Conservation (phyloP, 202 grass and related monocot genomes). For the Setaria viridis region DNA sequence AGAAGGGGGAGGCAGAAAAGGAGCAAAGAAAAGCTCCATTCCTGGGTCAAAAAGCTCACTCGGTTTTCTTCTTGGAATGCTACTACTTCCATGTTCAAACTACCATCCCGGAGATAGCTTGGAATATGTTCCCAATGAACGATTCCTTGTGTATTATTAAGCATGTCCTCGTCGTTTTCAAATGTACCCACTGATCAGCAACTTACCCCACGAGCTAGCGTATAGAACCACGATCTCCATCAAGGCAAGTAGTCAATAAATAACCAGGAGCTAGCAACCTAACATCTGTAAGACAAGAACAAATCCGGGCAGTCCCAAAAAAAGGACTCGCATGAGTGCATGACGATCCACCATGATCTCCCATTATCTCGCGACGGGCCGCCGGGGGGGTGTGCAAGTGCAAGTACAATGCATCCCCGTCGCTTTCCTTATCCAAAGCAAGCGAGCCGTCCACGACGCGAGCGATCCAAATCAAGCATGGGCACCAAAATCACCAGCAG, state of each 20-base stretch:
- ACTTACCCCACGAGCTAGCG: not conserved
- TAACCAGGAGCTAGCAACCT: too few relatives aligned
- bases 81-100: not conserved
- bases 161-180: not conserved
- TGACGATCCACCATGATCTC: not conserved
- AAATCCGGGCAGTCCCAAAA: not conserved
- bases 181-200: not conserved
- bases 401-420: slow-evolving; percentile 46
- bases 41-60: not conserved
- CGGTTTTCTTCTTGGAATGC: not conserved
- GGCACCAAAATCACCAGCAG: not conserved
- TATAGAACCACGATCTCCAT: too few relatives aligned
- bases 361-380: slow-evolving; percentile 7
- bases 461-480: slow-evolving; percentile 29
- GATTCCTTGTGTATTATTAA: too few relatives aligned
- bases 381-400: too few relatives aligned
- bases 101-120: too few relatives aligned
- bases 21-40: not conserved
- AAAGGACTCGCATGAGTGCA: not conserved
- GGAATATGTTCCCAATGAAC: too few relatives aligned
- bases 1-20: not conserved
- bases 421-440: slow-evolving; percentile 31
- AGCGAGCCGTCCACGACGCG: not conserved
- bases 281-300: too few relatives aligned
- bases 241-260: too few relatives aligned